Percentiles rank a stretch among this genome's conserved stretches.
These are phyloP conservation scores for Dryas octopetala DNA, from an alignment of 306 rosid genomes.

Conservation along the genomic window DNA sequence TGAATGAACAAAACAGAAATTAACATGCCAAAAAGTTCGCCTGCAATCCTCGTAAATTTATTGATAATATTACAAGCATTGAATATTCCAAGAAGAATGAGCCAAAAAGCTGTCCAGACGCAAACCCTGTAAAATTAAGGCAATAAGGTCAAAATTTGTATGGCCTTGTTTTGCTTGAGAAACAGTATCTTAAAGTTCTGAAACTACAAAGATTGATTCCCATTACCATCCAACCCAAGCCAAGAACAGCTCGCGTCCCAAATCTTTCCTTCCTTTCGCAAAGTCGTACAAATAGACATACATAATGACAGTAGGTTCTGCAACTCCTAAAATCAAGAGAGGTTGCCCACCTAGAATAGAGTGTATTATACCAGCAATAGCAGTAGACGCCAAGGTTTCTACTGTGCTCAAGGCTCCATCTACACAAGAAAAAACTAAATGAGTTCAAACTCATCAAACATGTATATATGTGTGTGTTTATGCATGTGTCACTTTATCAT, in stretches of 20 bases:
- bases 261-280: conserved; percentile 50
- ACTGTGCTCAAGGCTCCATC: conserved; percentile 81
- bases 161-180: neutral
- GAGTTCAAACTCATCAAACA: conserved; percentile 17
- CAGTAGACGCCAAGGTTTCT: conserved; percentile 75
- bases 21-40: conserved; percentile 86
- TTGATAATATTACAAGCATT: conserved; percentile 69
- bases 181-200: neutral
- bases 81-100: conserved; percentile 71
- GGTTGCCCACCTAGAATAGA: conserved; percentile 82
- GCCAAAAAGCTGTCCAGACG: conserved; percentile 78
- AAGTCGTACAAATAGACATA: conserved; percentile 68
- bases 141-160: conserved; percentile 12
- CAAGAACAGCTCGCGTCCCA: conserved; percentile 59
- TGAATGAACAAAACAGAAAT: conserved; percentile 80
- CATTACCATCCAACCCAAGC: conserved; percentile 91
- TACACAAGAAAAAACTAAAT: conserved; percentile 19
- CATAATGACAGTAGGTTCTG: conserved; percentile 85
- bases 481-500: too few relatives aligned
- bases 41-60: conserved; percentile 82
- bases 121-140: conserved; percentile 63
- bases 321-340: conserved; percentile 69
- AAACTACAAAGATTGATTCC: conserved; percentile 5
- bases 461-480: neutral
- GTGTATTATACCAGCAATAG: conserved; percentile 80